These are phyloP conservation scores for Cryptococcus jaspeensis DNA, from an alignment of 1,284 basidiomycete genomes.

Conservation along the genomic window DNA sequence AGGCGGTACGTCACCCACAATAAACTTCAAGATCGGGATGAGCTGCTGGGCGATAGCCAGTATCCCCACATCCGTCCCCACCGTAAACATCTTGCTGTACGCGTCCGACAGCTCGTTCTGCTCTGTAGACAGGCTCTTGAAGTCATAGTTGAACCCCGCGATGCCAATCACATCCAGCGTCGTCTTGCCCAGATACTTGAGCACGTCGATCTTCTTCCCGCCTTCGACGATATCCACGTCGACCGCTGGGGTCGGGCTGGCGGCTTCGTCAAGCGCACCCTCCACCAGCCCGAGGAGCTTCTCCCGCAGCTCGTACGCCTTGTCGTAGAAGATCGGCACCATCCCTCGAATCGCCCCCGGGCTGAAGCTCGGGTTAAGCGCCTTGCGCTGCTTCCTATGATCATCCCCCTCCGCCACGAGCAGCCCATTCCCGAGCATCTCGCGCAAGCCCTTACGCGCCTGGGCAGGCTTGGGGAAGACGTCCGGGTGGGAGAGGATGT, in stretches of 20 bases:
- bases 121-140: slow-evolving; percentile 50
- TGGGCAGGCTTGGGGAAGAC: slow-evolving; percentile 67
- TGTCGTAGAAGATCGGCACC: slow-evolving; percentile 62
- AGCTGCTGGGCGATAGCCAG: slow-evolving; percentile 62
- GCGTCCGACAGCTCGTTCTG: slow-evolving; percentile 42
- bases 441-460: slow-evolving; percentile 58
- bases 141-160: slow-evolving; percentile 67
- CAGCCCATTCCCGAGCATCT: slow-evolving; percentile 44
- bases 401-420: slow-evolving; percentile 51
- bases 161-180: slow-evolving; percentile 71
- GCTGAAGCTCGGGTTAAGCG: slow-evolving; percentile 50
- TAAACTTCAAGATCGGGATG: slow-evolving; percentile 60
- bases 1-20: slow-evolving; percentile 54
- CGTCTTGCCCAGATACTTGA: slow-evolving; percentile 62
- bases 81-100: slow-evolving; percentile 37
- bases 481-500: slow-evolving; percentile 62
- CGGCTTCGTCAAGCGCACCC: slow-evolving; percentile 7
- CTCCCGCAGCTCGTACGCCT: slow-evolving; percentile 58
- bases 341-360: slow-evolving; percentile 37
- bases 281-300: slow-evolving; percentile 23
- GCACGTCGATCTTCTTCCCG: slow-evolving; percentile 57
- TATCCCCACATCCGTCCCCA: slow-evolving; percentile 50
- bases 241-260: slow-evolving; percentile 21
- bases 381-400: slow-evolving; percentile 57
- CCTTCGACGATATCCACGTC: slow-evolving; percentile 19